Base-by-base conservation (phyloP, 2,329 filamentous ascomycete species). In the Pseudogymnoascus sp. region DNA sequence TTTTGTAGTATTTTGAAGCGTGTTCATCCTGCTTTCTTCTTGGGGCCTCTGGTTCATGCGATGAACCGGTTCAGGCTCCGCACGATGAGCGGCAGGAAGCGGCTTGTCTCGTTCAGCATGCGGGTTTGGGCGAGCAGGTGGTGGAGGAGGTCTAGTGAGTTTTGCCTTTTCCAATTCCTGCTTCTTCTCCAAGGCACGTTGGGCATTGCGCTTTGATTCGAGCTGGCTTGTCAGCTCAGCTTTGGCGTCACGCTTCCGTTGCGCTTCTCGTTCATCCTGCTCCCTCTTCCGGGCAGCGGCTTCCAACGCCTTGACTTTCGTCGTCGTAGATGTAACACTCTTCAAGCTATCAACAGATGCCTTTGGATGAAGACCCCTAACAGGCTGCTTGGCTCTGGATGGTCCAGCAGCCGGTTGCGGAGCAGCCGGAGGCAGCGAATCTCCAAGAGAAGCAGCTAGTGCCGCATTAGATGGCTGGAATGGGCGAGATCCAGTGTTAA, bases 221-320 rank as follows among this genome's bases (percentile, higher is more conserved):
- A 83, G 80, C 44, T 77, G 73, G 59, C 71, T 72, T 58, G 75
- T 75, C 35, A 89, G 78, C 69, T 95, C 90, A 13, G 86, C 83
- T 75, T 95, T 96, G 38, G 88, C 86, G 17, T 95, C 90, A 7
- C 87, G 86, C 70, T 91, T 93, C 59, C 87, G 85, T 69, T 92
- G 87, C 12, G 85, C 84, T 66, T 92, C 90, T 58, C 86, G 85
- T 71, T 95, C 91, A 68, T 96, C 92, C 69, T 87, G 88, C 72
- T 96, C 91, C 71, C 89, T 93, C 74, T 92, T 92, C 70, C 86
- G 88, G 39, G 90, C 89, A 2, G 88, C 90, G 58, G 89, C 80
- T 61, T 92, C 85, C 21, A 92, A 78, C 1, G 89, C 88, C 71
- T 89, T 90, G 0, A 86, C 83, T 60, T 87, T 85, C 2, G 82